Percentiles rank a stretch among this genome's conserved stretches.
Evolutionary conservation across 352 stramenopile genomes (phyloP).

Genomic region (Phytophthora chlamydospora): DNA sequence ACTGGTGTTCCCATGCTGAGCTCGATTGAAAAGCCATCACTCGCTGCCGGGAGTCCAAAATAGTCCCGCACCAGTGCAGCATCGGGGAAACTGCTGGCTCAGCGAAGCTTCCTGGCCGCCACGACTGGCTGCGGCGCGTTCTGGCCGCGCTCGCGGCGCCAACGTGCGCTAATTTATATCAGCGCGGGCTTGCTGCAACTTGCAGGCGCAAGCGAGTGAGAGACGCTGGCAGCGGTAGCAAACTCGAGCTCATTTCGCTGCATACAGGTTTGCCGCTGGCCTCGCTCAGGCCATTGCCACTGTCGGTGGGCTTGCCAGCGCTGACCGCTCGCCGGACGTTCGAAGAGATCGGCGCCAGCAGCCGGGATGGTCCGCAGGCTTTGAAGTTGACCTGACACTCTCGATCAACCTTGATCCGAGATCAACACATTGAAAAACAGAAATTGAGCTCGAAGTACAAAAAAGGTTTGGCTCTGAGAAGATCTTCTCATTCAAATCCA

Average conservation of each 20-base stretch:
- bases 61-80: conserved; percentile 6
- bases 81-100: conserved; percentile 6
- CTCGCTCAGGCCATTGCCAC: too few relatives aligned
- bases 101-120: conserved; percentile 22
- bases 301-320: background rate
- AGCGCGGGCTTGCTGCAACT: conserved; percentile 2
- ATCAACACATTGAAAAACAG: too few relatives aligned
- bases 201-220: background rate
- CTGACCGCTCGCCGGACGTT: conserved; percentile 11
- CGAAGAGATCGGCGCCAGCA: conserved; percentile 9
- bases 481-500: too few relatives aligned
- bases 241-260: background rate
- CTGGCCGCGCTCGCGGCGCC: conserved; percentile 19
- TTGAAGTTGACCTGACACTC: conserved; percentile 21
- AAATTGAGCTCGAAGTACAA: too few relatives aligned
- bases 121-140: conserved; percentile 26
- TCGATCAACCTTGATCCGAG: too few relatives aligned
- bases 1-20: too few relatives aligned
- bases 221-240: conserved; percentile 7
- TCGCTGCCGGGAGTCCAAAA: conserved; percentile 9
- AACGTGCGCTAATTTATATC: conserved; percentile 36
- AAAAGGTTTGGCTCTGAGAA: too few relatives aligned
- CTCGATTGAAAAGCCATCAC: conserved; percentile 3
- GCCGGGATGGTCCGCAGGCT: background rate
- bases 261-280: too few relatives aligned